Percentiles rank a stretch among this genome's conserved stretches.
Evolutionary conservation across 495 filamentous ascomycete species (phyloP).

Genomic region (Parathielavia hyrcaniae): DNA sequence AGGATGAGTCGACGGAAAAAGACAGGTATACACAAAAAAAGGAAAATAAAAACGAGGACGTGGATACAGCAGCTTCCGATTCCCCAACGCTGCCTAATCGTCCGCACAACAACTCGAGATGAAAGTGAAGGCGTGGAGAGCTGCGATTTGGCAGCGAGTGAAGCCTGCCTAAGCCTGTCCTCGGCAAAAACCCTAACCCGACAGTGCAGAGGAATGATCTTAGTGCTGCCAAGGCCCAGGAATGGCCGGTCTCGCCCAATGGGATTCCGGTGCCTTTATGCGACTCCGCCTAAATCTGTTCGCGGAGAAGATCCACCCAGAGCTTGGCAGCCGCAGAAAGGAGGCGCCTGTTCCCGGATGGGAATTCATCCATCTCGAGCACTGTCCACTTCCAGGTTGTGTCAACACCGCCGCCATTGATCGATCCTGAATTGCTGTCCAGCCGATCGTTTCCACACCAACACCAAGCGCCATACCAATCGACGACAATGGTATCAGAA

Average conservation of each 20-base stretch:
- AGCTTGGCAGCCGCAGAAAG: conserved; percentile 7
- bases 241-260: background rate
- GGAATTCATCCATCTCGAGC: background rate
- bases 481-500: conserved; percentile 32
- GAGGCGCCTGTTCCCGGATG: conserved; percentile 14
- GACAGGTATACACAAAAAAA: background rate
- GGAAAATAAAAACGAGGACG: background rate
- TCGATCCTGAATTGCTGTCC: background rate
- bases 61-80: too few relatives aligned
- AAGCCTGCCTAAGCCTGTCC: too few relatives aligned
- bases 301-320: background rate
- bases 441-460: too few relatives aligned
- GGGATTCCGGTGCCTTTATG: background rate
- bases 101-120: background rate
- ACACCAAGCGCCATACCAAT: background rate
- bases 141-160: background rate
- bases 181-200: too few relatives aligned
- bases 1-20: background rate
- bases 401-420: background rate
- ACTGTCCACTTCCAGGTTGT: background rate
- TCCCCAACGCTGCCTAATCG: conserved; percentile 4
- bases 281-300: conserved; percentile 18
- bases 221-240: too few relatives aligned
- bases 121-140: background rate
- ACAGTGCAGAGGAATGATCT: too few relatives aligned